These are phyloP conservation scores for Schizochytrium sp. DNA, from an alignment of 108 stramenopile species.

Conservation along the genomic window DNA sequence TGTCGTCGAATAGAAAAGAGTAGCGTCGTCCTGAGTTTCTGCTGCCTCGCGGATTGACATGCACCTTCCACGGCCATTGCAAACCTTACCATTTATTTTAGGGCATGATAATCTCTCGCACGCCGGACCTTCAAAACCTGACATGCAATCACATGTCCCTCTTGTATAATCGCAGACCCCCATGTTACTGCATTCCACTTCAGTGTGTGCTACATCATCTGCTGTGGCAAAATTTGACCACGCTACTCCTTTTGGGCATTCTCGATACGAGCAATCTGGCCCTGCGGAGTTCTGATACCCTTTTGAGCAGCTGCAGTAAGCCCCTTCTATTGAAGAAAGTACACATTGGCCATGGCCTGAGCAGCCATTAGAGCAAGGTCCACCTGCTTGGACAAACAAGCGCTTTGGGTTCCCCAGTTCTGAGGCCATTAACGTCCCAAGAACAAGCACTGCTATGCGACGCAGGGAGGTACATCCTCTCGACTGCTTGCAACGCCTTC, in stretches of 20 bases:
- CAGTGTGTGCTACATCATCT: slow-evolving; percentile 62
- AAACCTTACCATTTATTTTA: slow-evolving; percentile 44
- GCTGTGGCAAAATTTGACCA: slow-evolving; percentile 71
- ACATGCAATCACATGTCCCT: slow-evolving; percentile 68
- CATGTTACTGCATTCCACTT: slow-evolving; percentile 62
- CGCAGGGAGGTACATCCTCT: no score
- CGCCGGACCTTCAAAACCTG: slow-evolving; percentile 72
- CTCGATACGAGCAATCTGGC: slow-evolving; percentile 62
- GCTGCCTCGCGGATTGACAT: slow-evolving; percentile 48
- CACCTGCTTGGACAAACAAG: neutral
- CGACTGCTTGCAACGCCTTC: no score
- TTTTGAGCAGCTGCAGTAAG: neutral
- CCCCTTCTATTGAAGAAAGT: neutral
- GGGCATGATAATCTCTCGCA: slow-evolving; percentile 72
- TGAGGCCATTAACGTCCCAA: neutral
- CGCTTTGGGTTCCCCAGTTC: neutral
- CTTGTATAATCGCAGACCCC: slow-evolving; percentile 61
- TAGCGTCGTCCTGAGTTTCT: neutral
- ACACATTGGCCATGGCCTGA: slow-evolving; percentile 44
- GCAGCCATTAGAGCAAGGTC: slow-evolving; percentile 55
- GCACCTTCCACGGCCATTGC: slow-evolving; percentile 58
- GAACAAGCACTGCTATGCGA: neutral
- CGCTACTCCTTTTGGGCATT: slow-evolving; percentile 71
- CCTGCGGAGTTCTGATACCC: slow-evolving; percentile 8
- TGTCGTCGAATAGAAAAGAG: neutral